phyloP scores from a whole-genome alignment of 1,284 basidiomycete genomes.

The Inonotus obliquus region DNA sequence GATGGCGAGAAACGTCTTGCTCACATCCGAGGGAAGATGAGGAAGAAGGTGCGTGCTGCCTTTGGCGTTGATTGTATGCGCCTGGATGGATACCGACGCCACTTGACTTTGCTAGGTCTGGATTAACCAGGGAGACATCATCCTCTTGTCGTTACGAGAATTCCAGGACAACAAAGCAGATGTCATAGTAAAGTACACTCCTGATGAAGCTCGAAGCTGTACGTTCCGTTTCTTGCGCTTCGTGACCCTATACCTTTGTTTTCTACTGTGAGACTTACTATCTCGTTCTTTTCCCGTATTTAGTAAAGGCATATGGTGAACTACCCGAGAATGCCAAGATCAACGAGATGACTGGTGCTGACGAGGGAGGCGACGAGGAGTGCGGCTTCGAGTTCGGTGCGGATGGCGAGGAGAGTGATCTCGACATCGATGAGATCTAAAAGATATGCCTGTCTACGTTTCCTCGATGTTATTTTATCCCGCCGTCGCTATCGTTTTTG shows the following conservation, averaged over 20 bases:
- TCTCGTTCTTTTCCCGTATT: neutral
- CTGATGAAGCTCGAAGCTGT: constrained; percentile 88
- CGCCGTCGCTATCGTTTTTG: neutral
- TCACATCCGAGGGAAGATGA: constrained; percentile 98
- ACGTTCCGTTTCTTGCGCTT: constrained; percentile 25
- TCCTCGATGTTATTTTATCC: neutral
- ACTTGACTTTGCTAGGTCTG: constrained; percentile 66
- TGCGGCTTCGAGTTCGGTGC: constrained; percentile 88
- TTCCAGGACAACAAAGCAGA: constrained; percentile 99
- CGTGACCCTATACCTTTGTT: neutral
- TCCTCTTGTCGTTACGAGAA: constrained; percentile 93
- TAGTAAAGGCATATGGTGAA: constrained; percentile 96
- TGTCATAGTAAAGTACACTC: constrained; percentile 98
- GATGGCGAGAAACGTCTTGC: constrained; percentile 98
- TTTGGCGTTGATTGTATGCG: neutral
- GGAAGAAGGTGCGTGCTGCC: constrained; percentile 83
- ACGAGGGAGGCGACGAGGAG: constrained; percentile 64
- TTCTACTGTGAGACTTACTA: neutral
- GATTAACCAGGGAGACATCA: constrained; percentile 99
- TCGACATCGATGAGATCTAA: constrained; percentile 79
- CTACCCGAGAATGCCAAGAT: constrained; percentile 98
- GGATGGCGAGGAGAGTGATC: constrained; percentile 39
- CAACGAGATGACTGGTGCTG: constrained; percentile 94
- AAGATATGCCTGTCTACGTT: neutral
- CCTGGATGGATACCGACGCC: neutral